Evolutionary conservation across 331 rosid genomes (phyloP).

Genomic region (Telfairia occidentalis): DNA sequence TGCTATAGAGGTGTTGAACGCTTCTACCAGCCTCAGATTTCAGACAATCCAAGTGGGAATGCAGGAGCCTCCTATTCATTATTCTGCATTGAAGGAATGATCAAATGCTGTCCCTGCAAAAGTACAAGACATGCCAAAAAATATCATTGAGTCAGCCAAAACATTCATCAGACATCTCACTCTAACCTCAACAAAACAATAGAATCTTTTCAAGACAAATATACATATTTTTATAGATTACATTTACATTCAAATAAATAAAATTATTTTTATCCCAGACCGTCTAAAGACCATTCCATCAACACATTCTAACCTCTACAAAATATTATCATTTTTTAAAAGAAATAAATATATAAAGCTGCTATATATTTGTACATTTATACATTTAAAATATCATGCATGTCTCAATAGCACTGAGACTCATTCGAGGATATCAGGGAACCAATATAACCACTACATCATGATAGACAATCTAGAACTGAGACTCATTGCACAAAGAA

Average conservation of each 20-base stretch:
- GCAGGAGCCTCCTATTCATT: conserved; percentile 22
- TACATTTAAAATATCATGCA: background rate
- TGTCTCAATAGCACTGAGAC: background rate
- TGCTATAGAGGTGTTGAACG: conserved; percentile 19
- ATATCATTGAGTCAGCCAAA: background rate
- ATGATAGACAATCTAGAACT: too few species aligned
- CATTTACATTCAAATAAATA: too few species aligned
- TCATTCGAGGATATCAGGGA: too few species aligned
- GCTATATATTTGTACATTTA: background rate
- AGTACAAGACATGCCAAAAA: background rate
- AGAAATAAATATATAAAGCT: background rate
- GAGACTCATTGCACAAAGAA: background rate
- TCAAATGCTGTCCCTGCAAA: conserved; percentile 34
- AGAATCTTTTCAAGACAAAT: background rate
- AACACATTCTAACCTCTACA: background rate
- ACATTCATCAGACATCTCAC: background rate
- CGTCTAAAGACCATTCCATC: background rate
- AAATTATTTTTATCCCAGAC: background rate
- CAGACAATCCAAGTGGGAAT: conserved; percentile 17
- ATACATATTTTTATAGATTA: background rate
- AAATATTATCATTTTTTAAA: background rate
- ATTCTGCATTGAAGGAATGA: conserved; percentile 30
- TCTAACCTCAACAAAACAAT: background rate
- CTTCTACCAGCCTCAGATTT: conserved; percentile 21
- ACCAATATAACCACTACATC: too few species aligned